Evolutionary conservation across 495 filamentous ascomycete species (phyloP), one percentile per base, ranked within the genome.

Genomic region (Xeromyces bisporus): DNA sequence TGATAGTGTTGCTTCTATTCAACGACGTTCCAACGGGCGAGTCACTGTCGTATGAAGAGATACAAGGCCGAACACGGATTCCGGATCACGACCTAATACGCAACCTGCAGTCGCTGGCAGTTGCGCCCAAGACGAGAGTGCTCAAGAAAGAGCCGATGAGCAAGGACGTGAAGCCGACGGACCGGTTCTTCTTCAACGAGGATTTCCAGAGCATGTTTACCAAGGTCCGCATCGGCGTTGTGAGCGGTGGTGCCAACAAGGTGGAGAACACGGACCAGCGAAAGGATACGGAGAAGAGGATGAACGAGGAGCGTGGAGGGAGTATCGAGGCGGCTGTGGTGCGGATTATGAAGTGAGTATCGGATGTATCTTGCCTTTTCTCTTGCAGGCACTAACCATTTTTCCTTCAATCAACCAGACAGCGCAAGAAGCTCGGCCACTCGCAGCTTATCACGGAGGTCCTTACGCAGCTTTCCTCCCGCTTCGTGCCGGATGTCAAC

Each of bases 321-420:
- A 67, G 72, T 12, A 79, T 93, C 29, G 89, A 96, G 46, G 85
- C 89, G 23, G 83, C 83, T 3, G 60, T 99, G 34, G 91, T 99
- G 23, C 64, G 86, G 10, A 91, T 87, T 46, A 94, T 94, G 86
- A 93, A 93, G 86, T 93, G 67, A 42, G 71, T 64, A 4, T 24
- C 23, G 23, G n/a, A 6, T 24, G 7, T 24, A 7, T 16, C 5
- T 15, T 15, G 15, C 28, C 28, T 10, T 21, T 32, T 35, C 21
- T 4, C 7, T 28, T 14, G 26, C 13, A 25, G 8, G 29, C 15
- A 20, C 42, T 44, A 39, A 46, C 47, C 15, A 47, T 29, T 16
- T 8, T 18, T 18, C 4, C 17, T 26, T 23, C 5, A 4, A 3
- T 21, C n/a, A 31, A 28, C 34, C 41, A 97, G 89, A 57, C 81